Evolutionary conservation across 2,329 filamentous ascomycete species (phyloP).

Genomic region (Penicillium aurantiogriseum): DNA sequence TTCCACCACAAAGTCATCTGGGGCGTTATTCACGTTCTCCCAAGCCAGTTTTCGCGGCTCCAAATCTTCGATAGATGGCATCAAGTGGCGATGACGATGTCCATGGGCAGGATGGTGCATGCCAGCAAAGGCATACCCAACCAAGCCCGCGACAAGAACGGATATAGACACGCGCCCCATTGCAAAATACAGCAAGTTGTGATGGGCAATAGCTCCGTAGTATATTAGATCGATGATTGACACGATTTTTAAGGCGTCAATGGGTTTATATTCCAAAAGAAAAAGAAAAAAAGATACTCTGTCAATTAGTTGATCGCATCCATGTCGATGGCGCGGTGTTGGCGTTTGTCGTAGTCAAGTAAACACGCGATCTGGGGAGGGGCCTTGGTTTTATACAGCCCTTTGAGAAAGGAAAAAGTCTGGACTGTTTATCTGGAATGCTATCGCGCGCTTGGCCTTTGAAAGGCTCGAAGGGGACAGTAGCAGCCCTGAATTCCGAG

Average conservation of each 20-base stretch:
- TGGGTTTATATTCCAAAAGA: not conserved
- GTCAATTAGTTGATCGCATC: constrained; percentile 3
- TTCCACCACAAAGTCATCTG: constrained; percentile 15
- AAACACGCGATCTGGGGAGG: not conserved
- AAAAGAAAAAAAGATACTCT: not conserved
- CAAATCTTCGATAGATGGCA: constrained; percentile 1
- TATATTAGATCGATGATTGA: not conserved
- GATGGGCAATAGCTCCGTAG: not conserved
- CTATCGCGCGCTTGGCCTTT: not conserved
- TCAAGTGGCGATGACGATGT: constrained; percentile 8
- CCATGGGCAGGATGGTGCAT: constrained; percentile 25
- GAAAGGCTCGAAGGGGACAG: constrained; percentile 5
- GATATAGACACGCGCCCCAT: constrained; percentile 34
- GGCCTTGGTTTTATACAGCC: constrained; percentile 5
- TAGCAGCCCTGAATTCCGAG: constrained; percentile 14
- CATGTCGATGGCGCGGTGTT: constrained; percentile 2
- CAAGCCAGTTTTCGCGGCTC: not conserved
- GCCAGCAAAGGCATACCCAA: constrained; percentile 28
- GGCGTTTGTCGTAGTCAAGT: not conserved
- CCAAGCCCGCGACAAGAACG: constrained; percentile 24
- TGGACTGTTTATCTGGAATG: constrained; percentile 8
- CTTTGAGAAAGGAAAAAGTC: not conserved
- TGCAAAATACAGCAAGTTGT: not conserved
- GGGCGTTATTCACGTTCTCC: not conserved
- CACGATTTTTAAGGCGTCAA: not conserved